Evolutionary conservation across 2,329 filamentous ascomycete genomes (phyloP).

Genomic region (Allantophomopsis lycopodina): DNA sequence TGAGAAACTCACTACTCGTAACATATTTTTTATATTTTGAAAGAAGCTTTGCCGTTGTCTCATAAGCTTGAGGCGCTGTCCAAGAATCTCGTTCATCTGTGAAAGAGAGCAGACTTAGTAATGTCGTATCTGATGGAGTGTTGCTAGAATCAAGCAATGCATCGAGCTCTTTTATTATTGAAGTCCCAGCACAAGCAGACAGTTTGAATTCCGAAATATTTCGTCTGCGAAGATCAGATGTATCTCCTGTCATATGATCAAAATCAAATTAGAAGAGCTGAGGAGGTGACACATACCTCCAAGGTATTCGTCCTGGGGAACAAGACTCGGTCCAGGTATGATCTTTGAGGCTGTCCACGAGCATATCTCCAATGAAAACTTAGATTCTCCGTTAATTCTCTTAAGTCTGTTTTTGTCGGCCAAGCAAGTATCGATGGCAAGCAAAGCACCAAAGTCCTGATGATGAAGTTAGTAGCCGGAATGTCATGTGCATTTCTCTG

Average conservation of each 20-base stretch:
- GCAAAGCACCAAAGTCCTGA: too few relatives aligned
- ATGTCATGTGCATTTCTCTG: too few relatives aligned
- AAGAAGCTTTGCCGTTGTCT: conserved; percentile 20
- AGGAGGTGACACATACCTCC: conserved; percentile 6
- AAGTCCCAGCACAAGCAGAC: conserved; percentile 2
- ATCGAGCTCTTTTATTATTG: conserved; percentile 1
- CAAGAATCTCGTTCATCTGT: conserved; percentile 20
- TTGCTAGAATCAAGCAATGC: background rate
- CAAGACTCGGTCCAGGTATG: conserved; percentile 9
- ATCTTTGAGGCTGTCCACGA: conserved; percentile 11
- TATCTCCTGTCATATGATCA: background rate
- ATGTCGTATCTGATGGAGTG: background rate
- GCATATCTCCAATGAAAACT: conserved; percentile 4
- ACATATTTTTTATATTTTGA: conserved; percentile 8
- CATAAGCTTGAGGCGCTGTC: conserved; percentile 21
- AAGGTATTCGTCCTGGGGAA: conserved; percentile 8
- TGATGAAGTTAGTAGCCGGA: too few relatives aligned
- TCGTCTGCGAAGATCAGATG: conserved; percentile 1
- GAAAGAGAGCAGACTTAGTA: conserved; percentile 21
- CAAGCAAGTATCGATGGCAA: too few relatives aligned
- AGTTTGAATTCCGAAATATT: conserved; percentile 3
- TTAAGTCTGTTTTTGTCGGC: background rate
- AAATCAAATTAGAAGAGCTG: background rate
- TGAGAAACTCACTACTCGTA: conserved; percentile 25
- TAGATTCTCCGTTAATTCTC: background rate